These are phyloP conservation scores for Podaxis rugospora DNA, from an alignment of 768 basidiomycete genomes.

Conservation along the genomic window DNA sequence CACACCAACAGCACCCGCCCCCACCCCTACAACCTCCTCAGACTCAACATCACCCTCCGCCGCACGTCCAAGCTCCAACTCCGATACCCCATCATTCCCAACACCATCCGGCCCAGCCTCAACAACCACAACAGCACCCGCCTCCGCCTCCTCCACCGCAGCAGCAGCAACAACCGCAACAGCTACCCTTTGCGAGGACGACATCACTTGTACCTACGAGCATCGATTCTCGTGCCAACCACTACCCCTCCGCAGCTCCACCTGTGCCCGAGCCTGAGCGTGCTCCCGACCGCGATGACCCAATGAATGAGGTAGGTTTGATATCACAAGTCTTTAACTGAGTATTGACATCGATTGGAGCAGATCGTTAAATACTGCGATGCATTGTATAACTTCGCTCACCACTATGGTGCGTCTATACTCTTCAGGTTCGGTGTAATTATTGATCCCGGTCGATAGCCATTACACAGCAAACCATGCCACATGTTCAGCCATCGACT, in stretches of 20 bases:
- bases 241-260: constrained; percentile 1
- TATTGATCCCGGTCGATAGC: constrained; percentile 23
- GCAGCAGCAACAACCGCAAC: constrained; percentile 14
- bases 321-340: constrained; percentile 1
- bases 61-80: constrained; percentile 19
- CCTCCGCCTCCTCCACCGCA: constrained; percentile 12
- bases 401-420: constrained; percentile 52
- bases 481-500: constrained; percentile 47
- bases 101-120: constrained; percentile 19
- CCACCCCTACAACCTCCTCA: constrained; percentile 21
- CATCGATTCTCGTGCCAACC: constrained; percentile 15
- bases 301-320: constrained; percentile 39
- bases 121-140: constrained; percentile 17
- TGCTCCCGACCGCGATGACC: constrained; percentile 28
- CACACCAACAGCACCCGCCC: constrained; percentile 19
- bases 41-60: constrained; percentile 26
- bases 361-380: constrained; percentile 63
- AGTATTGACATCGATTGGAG: constrained; percentile 11
- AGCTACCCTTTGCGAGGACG: constrained; percentile 18
- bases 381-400: constrained; percentile 59
- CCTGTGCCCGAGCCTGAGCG: constrained; percentile 32
- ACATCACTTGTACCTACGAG: constrained; percentile 21
- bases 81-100: constrained; percentile 18
- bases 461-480: constrained; percentile 39
- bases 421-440: constrained; percentile 2